Evolutionary conservation across 768 basidiomycete genomes (phyloP), one percentile per base, ranked within the genome.

Genomic region (Rhodosporidiobolus odoratus): DNA sequence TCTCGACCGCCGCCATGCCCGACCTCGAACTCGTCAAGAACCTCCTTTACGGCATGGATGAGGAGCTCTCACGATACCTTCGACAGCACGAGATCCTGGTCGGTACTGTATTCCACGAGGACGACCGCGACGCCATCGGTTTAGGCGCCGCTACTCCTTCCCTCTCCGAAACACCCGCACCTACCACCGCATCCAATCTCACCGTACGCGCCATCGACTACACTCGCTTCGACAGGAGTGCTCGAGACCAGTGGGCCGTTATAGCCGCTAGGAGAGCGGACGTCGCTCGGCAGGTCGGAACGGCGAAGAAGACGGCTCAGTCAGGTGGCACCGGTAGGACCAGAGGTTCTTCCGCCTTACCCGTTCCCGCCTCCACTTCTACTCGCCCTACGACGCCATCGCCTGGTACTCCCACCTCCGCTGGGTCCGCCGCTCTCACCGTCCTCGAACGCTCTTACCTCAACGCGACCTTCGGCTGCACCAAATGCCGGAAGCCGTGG

Each of bases 41-140:
- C 27, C 60, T 62, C 23, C 60, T 62, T 27, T 62, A 41, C 60
- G 41, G 41, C 60, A 62, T 62, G 60, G 60, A 62, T 35, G 27
- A 8, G 19, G 60, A 62, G 47, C 60, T 62, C 45, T 32, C 27
- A 10, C 19, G 40, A 32, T 25, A 32, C n/a, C 45, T 62, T 19
- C 60, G 60, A 12, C 60, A 38, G 19, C 37, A 35, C 32, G 43
- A 30, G 9, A 21, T 35, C 7, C 45, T 62, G 37, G 19, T 16
- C 15, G 32, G 32, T 32, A 48, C 23, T 47, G 60, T 43, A 5
- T 48, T 62, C 25, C 43, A 47, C 32, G 45, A 62, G 34, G 43
- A 47, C 43, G 60, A 43, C 43, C 43, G 43, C 43, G 43, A 62
- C 27, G 23, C 41, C 30, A 27, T 34, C 45, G 41, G 34, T 32